These are phyloP conservation scores for Nakaseomyces nivariensis DNA, from an alignment of 1,139 yeast species.

Conservation along the genomic window DNA sequence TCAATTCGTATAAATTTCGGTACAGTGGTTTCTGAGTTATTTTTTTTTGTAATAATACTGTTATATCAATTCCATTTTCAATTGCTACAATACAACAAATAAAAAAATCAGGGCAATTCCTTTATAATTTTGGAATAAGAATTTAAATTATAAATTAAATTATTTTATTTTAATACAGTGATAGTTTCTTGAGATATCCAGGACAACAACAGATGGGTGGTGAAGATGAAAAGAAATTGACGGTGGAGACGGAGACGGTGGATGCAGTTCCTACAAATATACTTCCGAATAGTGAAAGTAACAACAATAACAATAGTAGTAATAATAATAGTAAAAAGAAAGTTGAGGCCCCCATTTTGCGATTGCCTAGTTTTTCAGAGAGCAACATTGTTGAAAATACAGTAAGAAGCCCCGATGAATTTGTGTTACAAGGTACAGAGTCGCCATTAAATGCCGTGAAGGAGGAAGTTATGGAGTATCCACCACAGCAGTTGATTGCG, in stretches of 20 bases:
- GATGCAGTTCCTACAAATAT: conserved; percentile 22
- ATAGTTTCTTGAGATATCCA: too few species aligned
- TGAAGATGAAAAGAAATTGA: conserved; percentile 22
- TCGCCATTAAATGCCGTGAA: conserved; percentile 1
- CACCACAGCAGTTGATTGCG: not conserved
- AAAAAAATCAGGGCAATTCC: too few species aligned
- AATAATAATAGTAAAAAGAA: too few species aligned
- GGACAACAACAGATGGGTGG: too few species aligned
- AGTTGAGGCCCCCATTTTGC: not conserved
- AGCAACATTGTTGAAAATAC: not conserved
- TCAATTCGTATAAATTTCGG: too few species aligned
- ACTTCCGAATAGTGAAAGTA: conserved; percentile 4
- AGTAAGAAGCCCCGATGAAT: not conserved
- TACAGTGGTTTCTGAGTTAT: too few species aligned
- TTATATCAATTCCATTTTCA: too few species aligned
- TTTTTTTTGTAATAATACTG: too few species aligned
- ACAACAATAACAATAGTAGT: not conserved
- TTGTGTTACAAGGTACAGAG: not conserved
- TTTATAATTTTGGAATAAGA: too few species aligned
- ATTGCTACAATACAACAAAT: too few species aligned
- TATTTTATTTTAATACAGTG: too few species aligned
- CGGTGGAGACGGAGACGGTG: conserved; percentile 32
- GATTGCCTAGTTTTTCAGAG: not conserved
- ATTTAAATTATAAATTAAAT: too few species aligned
- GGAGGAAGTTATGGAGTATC: not conserved